Conservation (phyloP, 148 eudicot genomes). For the Fagopyrum tataricum region DNA sequence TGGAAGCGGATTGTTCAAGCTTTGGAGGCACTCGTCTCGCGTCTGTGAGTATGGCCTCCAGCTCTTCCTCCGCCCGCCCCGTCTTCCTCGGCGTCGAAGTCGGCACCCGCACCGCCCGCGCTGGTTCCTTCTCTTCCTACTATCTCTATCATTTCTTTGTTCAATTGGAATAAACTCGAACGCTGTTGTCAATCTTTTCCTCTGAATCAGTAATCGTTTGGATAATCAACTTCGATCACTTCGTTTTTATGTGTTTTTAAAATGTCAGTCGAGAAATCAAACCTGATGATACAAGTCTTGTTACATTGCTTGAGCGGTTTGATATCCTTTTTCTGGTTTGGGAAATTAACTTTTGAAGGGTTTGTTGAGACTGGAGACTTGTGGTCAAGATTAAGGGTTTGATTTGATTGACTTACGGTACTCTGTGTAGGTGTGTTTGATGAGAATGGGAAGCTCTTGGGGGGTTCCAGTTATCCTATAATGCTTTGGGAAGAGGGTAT, state of each 20-base stretch:
- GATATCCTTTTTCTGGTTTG: not conserved
- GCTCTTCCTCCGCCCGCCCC: slow-evolving; percentile 27
- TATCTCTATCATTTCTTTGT: not conserved
- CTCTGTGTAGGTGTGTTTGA: slow-evolving; percentile 71
- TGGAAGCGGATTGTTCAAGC: not conserved
- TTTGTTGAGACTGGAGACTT: not conserved
- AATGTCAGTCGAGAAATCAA: not conserved
- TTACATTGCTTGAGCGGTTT: not conserved
- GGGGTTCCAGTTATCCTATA: slow-evolving; percentile 81
- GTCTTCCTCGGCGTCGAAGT: slow-evolving; percentile 91
- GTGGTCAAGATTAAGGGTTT: not conserved
- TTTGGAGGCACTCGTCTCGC: slow-evolving; percentile 4
- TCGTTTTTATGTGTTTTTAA: not conserved
- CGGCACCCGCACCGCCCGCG: slow-evolving; percentile 99
- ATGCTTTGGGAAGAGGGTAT: slow-evolving; percentile 96
- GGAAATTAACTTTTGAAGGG: not conserved
- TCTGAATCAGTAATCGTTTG: not conserved
- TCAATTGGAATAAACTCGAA: not conserved
- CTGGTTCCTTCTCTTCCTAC: slow-evolving; percentile 37
- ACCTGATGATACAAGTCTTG: not conserved
- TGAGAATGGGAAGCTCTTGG: slow-evolving; percentile 69
- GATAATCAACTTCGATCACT: not conserved
- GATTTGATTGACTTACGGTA: not conserved
- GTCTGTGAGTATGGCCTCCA: not conserved
- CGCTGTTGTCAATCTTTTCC: not conserved